These are phyloP conservation scores for Clohesyomyces aquaticus DNA, from an alignment of 495 filamentous ascomycete genomes.

Conservation along the genomic window DNA sequence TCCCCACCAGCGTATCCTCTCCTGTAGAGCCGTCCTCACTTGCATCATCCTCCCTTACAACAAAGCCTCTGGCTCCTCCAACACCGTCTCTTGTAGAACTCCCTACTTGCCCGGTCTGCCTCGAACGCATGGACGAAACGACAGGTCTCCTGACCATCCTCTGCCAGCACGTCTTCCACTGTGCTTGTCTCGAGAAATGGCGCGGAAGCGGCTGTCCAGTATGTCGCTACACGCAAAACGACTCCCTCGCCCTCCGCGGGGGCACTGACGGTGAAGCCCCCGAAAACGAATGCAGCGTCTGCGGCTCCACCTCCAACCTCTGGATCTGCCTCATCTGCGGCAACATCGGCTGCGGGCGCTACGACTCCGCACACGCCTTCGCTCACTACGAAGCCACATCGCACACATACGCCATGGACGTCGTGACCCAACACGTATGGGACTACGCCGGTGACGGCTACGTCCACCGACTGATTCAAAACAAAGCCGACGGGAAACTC, in stretches of 20 bases:
- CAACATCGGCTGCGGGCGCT: conserved; percentile 88
- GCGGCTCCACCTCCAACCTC: conserved; percentile 76
- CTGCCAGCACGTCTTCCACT: conserved; percentile 98
- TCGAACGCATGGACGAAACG: conserved; percentile 98
- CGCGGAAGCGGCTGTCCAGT: conserved; percentile 91
- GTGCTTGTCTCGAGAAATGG: conserved; percentile 95
- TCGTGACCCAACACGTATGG: conserved; percentile 93
- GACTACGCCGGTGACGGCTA: conserved; percentile 94
- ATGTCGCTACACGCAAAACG: conserved; percentile 78
- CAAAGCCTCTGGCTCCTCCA: conserved; percentile 87
- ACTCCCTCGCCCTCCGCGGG: conserved; percentile 27
- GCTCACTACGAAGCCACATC: conserved; percentile 87
- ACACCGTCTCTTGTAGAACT: conserved; percentile 88
- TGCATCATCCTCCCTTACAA: conserved; percentile 59
- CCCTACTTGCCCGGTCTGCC: conserved; percentile 93
- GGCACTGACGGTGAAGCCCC: conserved; percentile 45
- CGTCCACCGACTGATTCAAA: conserved; percentile 92
- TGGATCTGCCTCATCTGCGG: conserved; percentile 93
- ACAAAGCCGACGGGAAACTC: conserved; percentile 86
- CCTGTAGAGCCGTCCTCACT: conserved; percentile 47
- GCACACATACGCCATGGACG: conserved; percentile 90
- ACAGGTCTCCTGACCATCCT: conserved; percentile 92
- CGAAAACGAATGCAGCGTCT: conserved; percentile 68
- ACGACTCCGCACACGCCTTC: conserved; percentile 91
- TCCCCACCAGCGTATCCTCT: conserved; percentile 37